Percentiles rank a stretch among this genome's conserved stretches.
Evolutionary conservation across 345 rosid genomes (phyloP).

Genomic region (Citrus hindsii): DNA sequence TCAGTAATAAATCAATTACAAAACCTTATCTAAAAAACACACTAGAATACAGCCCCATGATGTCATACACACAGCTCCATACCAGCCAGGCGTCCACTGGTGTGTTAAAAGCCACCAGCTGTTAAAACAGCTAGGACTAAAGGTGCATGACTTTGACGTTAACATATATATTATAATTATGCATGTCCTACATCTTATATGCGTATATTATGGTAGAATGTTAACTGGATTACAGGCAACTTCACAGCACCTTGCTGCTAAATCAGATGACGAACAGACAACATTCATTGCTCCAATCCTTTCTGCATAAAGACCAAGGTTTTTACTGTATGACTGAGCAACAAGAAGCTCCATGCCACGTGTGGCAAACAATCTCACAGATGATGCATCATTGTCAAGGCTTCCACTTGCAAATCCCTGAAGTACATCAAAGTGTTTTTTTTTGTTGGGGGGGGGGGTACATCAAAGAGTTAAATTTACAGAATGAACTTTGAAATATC

Average conservation of each 20-base stretch:
- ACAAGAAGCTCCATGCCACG: conserved; percentile 85
- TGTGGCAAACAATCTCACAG: conserved; percentile 83
- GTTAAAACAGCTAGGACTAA: background rate
- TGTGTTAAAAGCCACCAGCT: background rate
- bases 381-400: conserved; percentile 86
- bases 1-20: background rate
- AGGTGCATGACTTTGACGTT: background rate
- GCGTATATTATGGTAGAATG: background rate
- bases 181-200: background rate
- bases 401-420: conserved; percentile 99
- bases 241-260: conserved; percentile 62
- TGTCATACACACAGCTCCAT: background rate
- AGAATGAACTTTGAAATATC: background rate
- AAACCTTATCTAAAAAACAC: background rate
- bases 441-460: too few relatives aligned
- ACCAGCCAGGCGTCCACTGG: background rate
- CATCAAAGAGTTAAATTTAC: background rate
- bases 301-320: conserved; percentile 88
- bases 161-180: background rate
- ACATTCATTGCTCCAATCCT: conserved; percentile 91
- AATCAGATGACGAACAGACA: conserved; percentile 81
- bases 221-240: background rate
- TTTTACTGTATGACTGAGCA: conserved; percentile 97
- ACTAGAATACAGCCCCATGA: background rate
- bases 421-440: conserved; percentile 1